Evolutionary conservation across 805 yeast genomes (phyloP), one percentile per base, ranked within the genome.

Genomic region (Wickerhamomyces queroliae): DNA sequence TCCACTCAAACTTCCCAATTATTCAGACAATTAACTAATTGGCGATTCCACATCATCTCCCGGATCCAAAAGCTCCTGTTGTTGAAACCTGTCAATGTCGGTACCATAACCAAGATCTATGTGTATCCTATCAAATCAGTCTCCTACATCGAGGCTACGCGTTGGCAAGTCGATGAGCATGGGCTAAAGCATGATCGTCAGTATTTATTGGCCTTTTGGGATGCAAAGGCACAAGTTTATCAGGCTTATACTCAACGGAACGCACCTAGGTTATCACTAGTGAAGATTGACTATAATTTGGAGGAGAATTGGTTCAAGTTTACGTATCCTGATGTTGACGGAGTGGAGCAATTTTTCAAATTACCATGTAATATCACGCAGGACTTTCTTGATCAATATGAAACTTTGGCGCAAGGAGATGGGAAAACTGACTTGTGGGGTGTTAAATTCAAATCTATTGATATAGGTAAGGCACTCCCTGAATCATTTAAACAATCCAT

Each of bases 181-280:
- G 55, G 55, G 4, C 41, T 50, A 31, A 50, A 47, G 38, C 33
- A 47, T 36, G 55, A 50, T 29, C 39, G 55, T 15, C 52, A 50
- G 34, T 50, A 39, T 35, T 41, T 45, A 47, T 31, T 47, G 30
- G 53, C 49, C 2, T 45, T 28, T 26, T 50, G 55, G 55, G 44
- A 45, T 33, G 39, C 33, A 9, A 41, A 45, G 26, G 32, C 33
- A 1, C 13, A 35, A 16, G 15, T 35, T 8, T 50, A 44, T 36
- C 39, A 42, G 29, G 40, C 53, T 10, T 37, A 42, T 13, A 49
- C 53, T 2, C 29, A 43, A 18, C 40, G 52, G 33, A 43, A 44
- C 18, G 39, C 40, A 5, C 45, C 51, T 15, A 36, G 45, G n/a
- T 33, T 49, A 11, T 9, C 48, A 2, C 32, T 50, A 13, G 52